Base-by-base conservation (phyloP, 1,284 basidiomycete genomes). In the Trichosporon coremiiforme region DNA sequence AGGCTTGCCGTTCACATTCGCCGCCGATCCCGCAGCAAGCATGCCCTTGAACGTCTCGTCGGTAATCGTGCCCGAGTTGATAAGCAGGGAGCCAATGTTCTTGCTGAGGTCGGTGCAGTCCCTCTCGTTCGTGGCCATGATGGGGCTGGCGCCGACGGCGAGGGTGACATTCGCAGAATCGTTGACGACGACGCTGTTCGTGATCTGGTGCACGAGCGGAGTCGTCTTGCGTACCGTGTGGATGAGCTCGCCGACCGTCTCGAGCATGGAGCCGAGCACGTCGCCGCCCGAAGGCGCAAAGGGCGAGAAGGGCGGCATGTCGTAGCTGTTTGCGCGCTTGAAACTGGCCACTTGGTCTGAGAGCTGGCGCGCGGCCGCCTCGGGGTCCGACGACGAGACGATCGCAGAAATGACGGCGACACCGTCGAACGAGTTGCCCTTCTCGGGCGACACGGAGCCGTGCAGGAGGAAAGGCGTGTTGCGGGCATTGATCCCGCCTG, bases 381-480 rank as follows among this genome's bases (percentile, higher is more conserved):
- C 80, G 0, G 95, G 93, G n/a, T 89, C 84, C 0, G 69, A 64
- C 0, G 92, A 90, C 1, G 88, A 87, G 12, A 93, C 87, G 72
- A 98, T 94, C 35, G 95, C 94, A 17, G 93, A 95, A 66, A 98
- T 92, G 66, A 98, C 89, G 6, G 96, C 95, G 22, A 98, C 86
- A 0, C 96, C 95, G 73, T 92, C 89, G 20, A 95, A 84, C 0
- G 84, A 70, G 25, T 81, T 77, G 69, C 85, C 88, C 4, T 87
- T 87, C 1, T 85, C 86, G 0, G 84, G 82, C 2, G 89, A 89
- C n/a, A 90, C 87, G 1, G 87, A 86, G 9, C 90, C 89, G 78
- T 94, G 88, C 13, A 93, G 78, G 10, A 90, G 89, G 69, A 91
- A 88, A 47, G 92, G 85, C 4, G 91, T 82, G 80, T 94, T 95